Evolutionary conservation across 2,329 filamentous ascomycete species (phyloP).

Genomic region (Beauveria brongniartii): DNA sequence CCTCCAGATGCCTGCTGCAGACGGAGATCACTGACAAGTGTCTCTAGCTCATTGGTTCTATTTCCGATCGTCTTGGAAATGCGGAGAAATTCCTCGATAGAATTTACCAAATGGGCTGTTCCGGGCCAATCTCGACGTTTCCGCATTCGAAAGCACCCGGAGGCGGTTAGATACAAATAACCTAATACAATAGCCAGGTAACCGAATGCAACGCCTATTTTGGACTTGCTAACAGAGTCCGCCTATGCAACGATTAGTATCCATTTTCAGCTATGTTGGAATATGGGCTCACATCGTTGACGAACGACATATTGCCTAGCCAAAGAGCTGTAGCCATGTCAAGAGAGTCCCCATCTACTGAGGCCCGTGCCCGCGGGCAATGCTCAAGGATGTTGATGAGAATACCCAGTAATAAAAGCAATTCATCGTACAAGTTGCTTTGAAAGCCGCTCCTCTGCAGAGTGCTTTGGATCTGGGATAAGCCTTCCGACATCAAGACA

Average conservation of each 20-base stretch:
- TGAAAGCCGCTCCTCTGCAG: slow-evolving; percentile 41
- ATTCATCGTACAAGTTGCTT: slow-evolving; percentile 51
- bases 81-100: slow-evolving; percentile 46
- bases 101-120: slow-evolving; percentile 38
- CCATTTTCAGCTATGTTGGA: not conserved
- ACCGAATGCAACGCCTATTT: slow-evolving; percentile 74
- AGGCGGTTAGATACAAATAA: slow-evolving; percentile 58
- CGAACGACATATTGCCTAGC: slow-evolving; percentile 55
- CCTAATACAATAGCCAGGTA: slow-evolving; percentile 81
- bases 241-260: slow-evolving; percentile 37
- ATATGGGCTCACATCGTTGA: slow-evolving; percentile 53
- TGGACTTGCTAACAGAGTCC: slow-evolving; percentile 64
- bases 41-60: slow-evolving; percentile 31
- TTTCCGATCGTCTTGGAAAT: slow-evolving; percentile 43
- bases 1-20: slow-evolving; percentile 1
- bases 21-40: slow-evolving; percentile 29
- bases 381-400: slow-evolving; percentile 85
- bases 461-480: slow-evolving; percentile 38
- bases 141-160: slow-evolving; percentile 36
- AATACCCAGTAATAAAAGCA: slow-evolving; percentile 71
- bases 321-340: slow-evolving; percentile 57
- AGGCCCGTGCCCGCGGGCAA: slow-evolving; percentile 51
- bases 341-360: slow-evolving; percentile 34
- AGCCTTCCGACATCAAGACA: slow-evolving; percentile 42
- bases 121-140: slow-evolving; percentile 34